Evolutionary conservation across 1,284 basidiomycete species (phyloP).

Genomic region (Malassezia arunalokei): DNA sequence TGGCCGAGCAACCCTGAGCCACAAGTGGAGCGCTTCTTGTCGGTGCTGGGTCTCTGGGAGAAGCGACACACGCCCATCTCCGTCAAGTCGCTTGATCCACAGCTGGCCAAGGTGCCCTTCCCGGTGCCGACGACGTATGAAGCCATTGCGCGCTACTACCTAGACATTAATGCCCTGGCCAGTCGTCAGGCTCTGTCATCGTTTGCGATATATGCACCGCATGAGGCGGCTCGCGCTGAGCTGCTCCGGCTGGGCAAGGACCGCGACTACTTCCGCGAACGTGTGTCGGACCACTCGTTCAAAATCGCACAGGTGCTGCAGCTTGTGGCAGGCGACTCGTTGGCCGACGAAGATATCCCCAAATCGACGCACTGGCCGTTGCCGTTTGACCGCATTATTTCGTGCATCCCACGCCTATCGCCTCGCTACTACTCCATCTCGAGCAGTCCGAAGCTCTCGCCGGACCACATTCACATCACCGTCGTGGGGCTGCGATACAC

Average conservation of each 20-base stretch:
- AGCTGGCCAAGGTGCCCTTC: conserved; percentile 96
- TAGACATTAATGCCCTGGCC: conserved; percentile 83
- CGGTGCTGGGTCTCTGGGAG: conserved; percentile 64
- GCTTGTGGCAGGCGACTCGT: conserved; percentile 66
- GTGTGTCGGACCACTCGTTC: conserved; percentile 68
- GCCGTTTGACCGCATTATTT: conserved; percentile 91
- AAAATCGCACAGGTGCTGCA: conserved; percentile 85
- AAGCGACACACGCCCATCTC: conserved; percentile 66
- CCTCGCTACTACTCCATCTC: conserved; percentile 98
- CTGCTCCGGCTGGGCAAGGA: conserved; percentile 68
- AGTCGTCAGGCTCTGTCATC: conserved; percentile 82
- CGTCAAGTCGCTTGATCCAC: conserved; percentile 85
- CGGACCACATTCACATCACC: conserved; percentile 81
- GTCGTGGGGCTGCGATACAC: conserved; percentile 58
- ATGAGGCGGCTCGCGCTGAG: conserved; percentile 60
- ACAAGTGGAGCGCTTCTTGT: conserved; percentile 79
- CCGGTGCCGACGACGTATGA: conserved; percentile 89
- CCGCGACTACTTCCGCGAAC: conserved; percentile 69
- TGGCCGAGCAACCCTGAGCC: conserved; percentile 90
- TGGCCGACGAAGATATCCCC: conserved; percentile 49
- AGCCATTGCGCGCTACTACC: conserved; percentile 87
- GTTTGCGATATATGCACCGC: conserved; percentile 77
- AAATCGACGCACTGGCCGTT: conserved; percentile 79
- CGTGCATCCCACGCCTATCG: conserved; percentile 79
- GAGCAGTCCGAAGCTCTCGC: conserved; percentile 80